A percentile compares a stretch with the other conserved stretches of the same genome.
Conservation (phyloP, 495 filamentous ascomycete species). For the Xylaria venustula region DNA sequence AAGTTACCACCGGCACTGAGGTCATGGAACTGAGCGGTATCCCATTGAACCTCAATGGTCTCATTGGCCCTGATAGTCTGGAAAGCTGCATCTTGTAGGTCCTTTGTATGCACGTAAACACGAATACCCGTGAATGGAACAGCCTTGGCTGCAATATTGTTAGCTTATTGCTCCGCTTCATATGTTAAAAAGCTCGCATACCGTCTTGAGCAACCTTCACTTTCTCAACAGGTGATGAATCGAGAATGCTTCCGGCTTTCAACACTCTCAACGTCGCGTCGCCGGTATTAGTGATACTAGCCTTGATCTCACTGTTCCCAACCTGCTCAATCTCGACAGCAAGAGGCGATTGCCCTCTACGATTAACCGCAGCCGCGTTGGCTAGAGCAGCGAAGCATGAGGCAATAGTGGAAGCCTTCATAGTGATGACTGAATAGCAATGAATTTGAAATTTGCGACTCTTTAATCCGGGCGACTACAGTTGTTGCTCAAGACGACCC, state of each 20-base stretch:
- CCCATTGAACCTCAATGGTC: neutral
- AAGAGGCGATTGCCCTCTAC: neutral
- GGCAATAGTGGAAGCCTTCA: neutral
- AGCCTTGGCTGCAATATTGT: neutral
- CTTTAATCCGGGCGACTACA: no score
- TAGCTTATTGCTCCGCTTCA: neutral
- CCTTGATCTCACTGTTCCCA: neutral
- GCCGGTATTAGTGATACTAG: neutral
- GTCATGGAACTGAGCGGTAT: neutral
- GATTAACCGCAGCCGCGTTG: neutral
- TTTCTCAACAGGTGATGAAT: conserved; percentile 2
- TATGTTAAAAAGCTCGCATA: neutral
- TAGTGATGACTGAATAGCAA: neutral
- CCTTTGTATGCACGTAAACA: neutral
- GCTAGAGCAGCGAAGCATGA: neutral
- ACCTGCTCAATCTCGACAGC: conserved; percentile 1
- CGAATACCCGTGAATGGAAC: neutral
- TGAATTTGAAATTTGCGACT: no score
- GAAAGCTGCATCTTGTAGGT: neutral
- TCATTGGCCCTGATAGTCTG: neutral
- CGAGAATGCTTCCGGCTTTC: neutral
- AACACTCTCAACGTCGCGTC: neutral
- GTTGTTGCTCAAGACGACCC: no score
- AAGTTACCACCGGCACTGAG: neutral
- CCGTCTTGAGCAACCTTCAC: neutral